phyloP scores from a whole-genome alignment of 2,329 filamentous ascomycete genomes.

The Cladosporium austrohemisphaericum region DNA sequence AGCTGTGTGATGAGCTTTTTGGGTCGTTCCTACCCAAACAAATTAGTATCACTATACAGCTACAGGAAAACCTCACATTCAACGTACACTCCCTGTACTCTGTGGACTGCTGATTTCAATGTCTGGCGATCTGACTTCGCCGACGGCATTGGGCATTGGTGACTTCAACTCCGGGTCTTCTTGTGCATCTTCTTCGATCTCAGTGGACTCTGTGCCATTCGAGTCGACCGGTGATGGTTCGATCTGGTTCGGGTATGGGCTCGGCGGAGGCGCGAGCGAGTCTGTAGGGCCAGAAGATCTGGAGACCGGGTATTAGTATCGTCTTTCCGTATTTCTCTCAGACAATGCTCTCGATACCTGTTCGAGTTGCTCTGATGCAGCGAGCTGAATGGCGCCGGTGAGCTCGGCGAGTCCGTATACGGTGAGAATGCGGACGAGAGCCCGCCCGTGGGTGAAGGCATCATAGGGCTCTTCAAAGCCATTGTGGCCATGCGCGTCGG shows the following conservation, averaged over 20 bases:
- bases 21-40: conserved; percentile 31
- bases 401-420: conserved; percentile 50
- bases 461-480: conserved; percentile 38
- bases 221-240: conserved; percentile 83
- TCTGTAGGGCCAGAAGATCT: conserved; percentile 46
- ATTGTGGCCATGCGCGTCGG: conserved; percentile 17
- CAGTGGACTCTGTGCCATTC: conserved; percentile 76
- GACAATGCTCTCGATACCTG: conserved; percentile 29
- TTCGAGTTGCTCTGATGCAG: conserved; percentile 36
- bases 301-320: conserved; percentile 24
- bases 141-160: conserved; percentile 18
- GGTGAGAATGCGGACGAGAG: conserved; percentile 47
- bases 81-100: conserved; percentile 31
- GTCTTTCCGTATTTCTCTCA: not conserved
- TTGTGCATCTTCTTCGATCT: conserved; percentile 77
- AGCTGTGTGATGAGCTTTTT: conserved; percentile 46
- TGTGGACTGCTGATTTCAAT: conserved; percentile 32
- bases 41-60: conserved; percentile 8
- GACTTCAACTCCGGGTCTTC: conserved; percentile 47
- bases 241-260: conserved; percentile 60
- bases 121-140: conserved; percentile 28
- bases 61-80: conserved; percentile 7
- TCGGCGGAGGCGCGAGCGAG: conserved; percentile 46
- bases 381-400: conserved; percentile 43
- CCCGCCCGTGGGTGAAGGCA: conserved; percentile 39